A percentile compares a stretch with the other conserved stretches of the same genome.
These are phyloP conservation scores for Colletotrichum camelliae DNA, from an alignment of 2,329 filamentous ascomycete genomes.

Conservation along the genomic window DNA sequence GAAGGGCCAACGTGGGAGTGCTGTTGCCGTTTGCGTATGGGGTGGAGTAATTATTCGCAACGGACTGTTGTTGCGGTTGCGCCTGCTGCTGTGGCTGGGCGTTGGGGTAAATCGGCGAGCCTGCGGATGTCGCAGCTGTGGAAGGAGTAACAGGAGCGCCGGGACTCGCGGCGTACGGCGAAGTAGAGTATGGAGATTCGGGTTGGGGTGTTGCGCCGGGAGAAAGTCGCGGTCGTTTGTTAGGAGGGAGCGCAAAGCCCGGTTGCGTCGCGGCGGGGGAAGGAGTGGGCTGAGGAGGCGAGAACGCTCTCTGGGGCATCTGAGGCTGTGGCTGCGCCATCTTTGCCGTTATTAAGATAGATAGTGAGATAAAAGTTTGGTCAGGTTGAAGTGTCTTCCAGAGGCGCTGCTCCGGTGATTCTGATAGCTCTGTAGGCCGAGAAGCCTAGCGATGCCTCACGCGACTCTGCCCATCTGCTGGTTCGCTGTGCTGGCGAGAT, in stretches of 20 bases:
- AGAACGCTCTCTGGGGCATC: slow-evolving; percentile 61
- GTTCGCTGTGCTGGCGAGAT: neutral
- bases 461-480: slow-evolving; percentile 51
- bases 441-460: slow-evolving; percentile 53
- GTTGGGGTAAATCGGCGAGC: slow-evolving; percentile 38
- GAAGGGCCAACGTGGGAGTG: slow-evolving; percentile 26
- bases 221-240: slow-evolving; percentile 75
- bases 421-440: slow-evolving; percentile 46
- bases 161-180: slow-evolving; percentile 56
- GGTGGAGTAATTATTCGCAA: neutral
- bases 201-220: slow-evolving; percentile 73
- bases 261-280: slow-evolving; percentile 64
- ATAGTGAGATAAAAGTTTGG: slow-evolving; percentile 4
- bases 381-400: slow-evolving; percentile 12
- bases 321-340: slow-evolving; percentile 68
- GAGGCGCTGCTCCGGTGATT: neutral
- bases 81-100: neutral
- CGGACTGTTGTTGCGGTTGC: slow-evolving; percentile 11
- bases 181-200: slow-evolving; percentile 63
- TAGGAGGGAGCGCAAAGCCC: slow-evolving; percentile 66
- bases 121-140: slow-evolving; percentile 36
- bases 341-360: slow-evolving; percentile 10
- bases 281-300: slow-evolving; percentile 65
- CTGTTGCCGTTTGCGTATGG: slow-evolving; percentile 31
- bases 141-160: slow-evolving; percentile 45